phyloP scores from a whole-genome alignment of 257 asterid species.

The Solanum rostratum region DNA sequence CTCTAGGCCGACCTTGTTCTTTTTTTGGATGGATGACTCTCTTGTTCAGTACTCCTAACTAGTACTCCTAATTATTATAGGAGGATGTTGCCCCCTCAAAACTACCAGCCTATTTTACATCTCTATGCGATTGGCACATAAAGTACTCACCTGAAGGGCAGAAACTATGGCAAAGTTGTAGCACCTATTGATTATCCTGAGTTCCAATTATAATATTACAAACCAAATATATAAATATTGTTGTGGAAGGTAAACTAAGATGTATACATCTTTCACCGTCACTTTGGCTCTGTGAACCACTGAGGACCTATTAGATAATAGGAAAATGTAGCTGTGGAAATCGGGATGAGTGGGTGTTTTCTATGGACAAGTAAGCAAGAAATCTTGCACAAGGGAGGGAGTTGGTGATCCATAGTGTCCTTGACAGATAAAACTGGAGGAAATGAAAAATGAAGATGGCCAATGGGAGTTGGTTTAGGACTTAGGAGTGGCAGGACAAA shows the following conservation, averaged over 20 bases:
- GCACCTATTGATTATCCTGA: too few species aligned
- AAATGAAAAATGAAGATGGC: conserved; percentile 31
- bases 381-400: conserved; percentile 26
- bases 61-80: too few species aligned
- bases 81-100: too few species aligned
- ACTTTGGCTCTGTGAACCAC: not conserved
- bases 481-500: conserved; percentile 68
- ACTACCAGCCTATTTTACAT: too few species aligned
- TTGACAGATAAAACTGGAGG: conserved; percentile 55
- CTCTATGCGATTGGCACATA: too few species aligned
- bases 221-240: not conserved
- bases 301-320: not conserved
- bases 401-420: conserved; percentile 38
- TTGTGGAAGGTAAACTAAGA: not conserved
- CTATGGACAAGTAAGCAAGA: not conserved
- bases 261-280: not conserved
- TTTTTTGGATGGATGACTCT: too few species aligned
- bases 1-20: too few species aligned
- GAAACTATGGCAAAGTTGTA: too few species aligned
- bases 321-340: not conserved
- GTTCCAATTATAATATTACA: not conserved
- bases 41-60: too few species aligned
- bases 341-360: not conserved
- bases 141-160: too few species aligned
- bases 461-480: conserved; percentile 52